These are phyloP conservation scores for Paramecium pentaurelia DNA, from an alignment of 73 alveolate species.

Conservation along the genomic window DNA sequence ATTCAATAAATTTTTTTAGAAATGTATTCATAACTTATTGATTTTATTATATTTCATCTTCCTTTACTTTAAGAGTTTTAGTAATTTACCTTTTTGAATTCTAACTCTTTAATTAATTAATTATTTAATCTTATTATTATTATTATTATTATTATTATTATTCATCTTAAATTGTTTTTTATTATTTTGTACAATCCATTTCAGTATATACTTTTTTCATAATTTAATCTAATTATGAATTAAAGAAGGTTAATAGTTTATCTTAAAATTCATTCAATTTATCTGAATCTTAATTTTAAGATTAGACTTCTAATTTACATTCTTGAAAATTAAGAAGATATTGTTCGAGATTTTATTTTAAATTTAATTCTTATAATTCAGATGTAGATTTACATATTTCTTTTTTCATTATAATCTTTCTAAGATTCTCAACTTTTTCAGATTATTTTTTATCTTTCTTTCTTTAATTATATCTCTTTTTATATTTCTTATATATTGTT, in stretches of 20 bases:
- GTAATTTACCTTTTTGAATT: neutral
- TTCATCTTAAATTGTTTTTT: neutral
- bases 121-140: neutral
- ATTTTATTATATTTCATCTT: neutral
- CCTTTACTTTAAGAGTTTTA: neutral
- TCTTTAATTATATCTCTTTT: constrained; percentile 11
- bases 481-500: constrained; percentile 6
- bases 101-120: neutral
- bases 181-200: neutral
- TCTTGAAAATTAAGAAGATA: neutral
- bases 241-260: neutral
- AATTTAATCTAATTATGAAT: neutral
- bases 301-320: neutral
- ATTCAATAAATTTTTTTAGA: neutral
- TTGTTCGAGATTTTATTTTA: neutral
- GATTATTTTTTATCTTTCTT: constrained; percentile 2
- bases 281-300: neutral
- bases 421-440: neutral
- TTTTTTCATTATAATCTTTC: neutral
- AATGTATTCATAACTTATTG: neutral
- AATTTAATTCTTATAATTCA: neutral
- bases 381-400: neutral
- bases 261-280: neutral
- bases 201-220: neutral
- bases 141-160: too few species aligned